Evolutionary conservation across 768 basidiomycete genomes (phyloP).

Genomic region (Suillus decipiens): DNA sequence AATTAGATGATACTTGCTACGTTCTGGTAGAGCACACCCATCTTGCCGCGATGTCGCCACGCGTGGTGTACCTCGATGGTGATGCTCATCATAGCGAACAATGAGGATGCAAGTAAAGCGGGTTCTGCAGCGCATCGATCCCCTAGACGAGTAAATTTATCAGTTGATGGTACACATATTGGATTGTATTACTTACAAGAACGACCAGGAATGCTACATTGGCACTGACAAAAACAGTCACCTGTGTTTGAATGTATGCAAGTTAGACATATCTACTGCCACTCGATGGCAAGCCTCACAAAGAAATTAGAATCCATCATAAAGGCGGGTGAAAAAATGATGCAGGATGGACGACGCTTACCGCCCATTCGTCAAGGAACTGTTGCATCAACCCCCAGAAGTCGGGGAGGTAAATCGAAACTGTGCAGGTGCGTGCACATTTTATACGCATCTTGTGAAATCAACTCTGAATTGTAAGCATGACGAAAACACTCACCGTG

Average conservation of each 20-base stretch:
- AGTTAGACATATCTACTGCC: background rate
- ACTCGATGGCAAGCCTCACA: constrained; percentile 9
- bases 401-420: no score
- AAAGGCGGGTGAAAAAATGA: background rate
- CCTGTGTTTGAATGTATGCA: no score
- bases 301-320: constrained; percentile 22
- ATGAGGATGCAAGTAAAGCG: constrained; percentile 17
- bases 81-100: constrained; percentile 23
- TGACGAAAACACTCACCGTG: no score
- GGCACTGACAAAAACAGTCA: no score
- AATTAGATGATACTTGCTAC: constrained; percentile 21
- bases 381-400: no score
- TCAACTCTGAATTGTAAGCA: no score
- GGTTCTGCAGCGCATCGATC: constrained; percentile 13
- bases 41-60: constrained; percentile 21
- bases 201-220: no score
- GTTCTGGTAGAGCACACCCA: constrained; percentile 16
- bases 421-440: no score
- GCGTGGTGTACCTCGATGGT: constrained; percentile 20
- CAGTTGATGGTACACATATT: background rate
- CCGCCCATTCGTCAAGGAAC: constrained; percentile 29
- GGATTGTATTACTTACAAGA: no score
- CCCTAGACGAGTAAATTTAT: background rate
- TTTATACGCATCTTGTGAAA: no score
- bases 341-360: constrained; percentile 12